Percentiles rank a stretch among this genome's conserved stretches.
Evolutionary conservation across 768 basidiomycete species (phyloP).

Genomic region (Leccinum fibrillosum): DNA sequence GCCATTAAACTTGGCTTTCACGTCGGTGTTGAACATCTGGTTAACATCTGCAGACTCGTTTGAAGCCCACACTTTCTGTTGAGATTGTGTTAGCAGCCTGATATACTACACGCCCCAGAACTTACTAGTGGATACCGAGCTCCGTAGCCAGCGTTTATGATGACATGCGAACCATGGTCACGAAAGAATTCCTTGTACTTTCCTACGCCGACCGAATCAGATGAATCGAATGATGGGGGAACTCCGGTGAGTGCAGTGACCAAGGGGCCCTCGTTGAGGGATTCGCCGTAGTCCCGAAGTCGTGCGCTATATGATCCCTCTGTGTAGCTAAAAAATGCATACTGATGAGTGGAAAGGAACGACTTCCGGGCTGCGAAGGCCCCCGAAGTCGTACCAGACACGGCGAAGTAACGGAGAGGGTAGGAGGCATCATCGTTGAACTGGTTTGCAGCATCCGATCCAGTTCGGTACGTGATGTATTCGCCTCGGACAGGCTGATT

Average conservation of each 20-base stretch:
- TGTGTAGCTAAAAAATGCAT: slow-evolving; percentile 4
- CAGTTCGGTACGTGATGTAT: background rate
- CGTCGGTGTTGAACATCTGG: too few relatives aligned
- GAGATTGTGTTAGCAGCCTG: too few relatives aligned
- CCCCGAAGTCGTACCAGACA: slow-evolving; percentile 1
- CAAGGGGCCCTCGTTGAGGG: background rate
- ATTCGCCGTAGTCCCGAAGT: background rate
- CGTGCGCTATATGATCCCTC: background rate
- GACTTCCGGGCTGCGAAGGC: slow-evolving; percentile 2
- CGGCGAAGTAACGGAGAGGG: slow-evolving; percentile 4
- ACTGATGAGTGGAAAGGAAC: slow-evolving; percentile 1
- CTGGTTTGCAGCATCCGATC: background rate
- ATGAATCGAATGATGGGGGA: background rate
- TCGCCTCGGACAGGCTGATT: slow-evolving; percentile 1
- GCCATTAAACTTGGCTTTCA: too few relatives aligned
- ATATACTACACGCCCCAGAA: background rate
- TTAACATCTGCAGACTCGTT: too few relatives aligned
- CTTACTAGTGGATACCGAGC: background rate
- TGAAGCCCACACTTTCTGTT: too few relatives aligned
- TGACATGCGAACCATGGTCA: background rate
- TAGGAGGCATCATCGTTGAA: background rate
- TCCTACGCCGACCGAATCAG: background rate
- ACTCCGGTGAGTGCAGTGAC: background rate
- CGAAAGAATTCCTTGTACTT: background rate
- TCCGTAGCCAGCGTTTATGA: background rate